These are phyloP conservation scores for Amanita rubescens DNA, from an alignment of 768 basidiomycete genomes.

Conservation along the genomic window DNA sequence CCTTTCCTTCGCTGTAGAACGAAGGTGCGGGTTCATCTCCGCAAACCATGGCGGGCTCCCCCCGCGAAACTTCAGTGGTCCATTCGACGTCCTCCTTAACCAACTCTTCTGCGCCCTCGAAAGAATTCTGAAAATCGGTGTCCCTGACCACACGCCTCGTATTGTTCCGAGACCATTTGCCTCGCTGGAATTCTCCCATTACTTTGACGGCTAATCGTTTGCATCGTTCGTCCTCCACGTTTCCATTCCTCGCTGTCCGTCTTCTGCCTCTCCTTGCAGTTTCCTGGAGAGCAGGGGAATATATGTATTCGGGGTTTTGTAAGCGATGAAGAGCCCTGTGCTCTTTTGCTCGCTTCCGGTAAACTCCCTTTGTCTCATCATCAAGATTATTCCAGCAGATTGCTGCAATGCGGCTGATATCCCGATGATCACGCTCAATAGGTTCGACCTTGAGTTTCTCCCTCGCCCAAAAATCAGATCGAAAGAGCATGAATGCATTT, in stretches of 20 bases:
- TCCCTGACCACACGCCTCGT: conserved; percentile 13
- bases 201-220: conserved; percentile 25
- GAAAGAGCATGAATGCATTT: conserved; percentile 73
- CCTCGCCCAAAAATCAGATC: conserved; percentile 52
- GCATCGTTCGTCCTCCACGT: conserved; percentile 32
- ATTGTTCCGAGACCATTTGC: conserved; percentile 14
- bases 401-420: conserved; percentile 60
- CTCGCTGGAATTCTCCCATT: conserved; percentile 25
- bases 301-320: conserved; percentile 49
- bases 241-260: conserved; percentile 17
- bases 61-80: background rate
- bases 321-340: conserved; percentile 40
- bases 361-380: conserved; percentile 33
- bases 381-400: conserved; percentile 50
- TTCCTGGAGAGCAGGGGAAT: conserved; percentile 32
- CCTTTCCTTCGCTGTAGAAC: background rate
- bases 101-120: background rate
- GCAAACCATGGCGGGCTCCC: background rate
- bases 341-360: conserved; percentile 31
- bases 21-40: background rate
- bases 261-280: background rate
- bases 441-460: conserved; percentile 38
- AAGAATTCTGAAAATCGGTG: background rate
- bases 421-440: conserved; percentile 56
- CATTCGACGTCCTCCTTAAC: background rate